phyloP scores from a whole-genome alignment of 257 asterid genomes.

The Phtheirospermum japonicum region DNA sequence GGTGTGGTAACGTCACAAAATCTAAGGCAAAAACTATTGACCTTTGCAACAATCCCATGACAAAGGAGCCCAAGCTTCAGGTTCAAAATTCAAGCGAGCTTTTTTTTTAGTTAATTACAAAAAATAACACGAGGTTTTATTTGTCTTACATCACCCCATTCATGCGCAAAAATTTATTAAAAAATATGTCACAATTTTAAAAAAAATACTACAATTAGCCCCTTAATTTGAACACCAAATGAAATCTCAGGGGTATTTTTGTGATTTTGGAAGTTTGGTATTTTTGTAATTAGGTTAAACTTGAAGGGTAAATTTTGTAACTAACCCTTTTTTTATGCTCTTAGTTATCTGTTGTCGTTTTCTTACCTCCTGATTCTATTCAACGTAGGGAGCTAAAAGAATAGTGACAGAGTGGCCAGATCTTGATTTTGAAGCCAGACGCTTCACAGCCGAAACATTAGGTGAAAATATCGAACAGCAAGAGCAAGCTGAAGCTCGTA shows the following conservation, averaged over 20 bases:
- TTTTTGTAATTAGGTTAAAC: background rate
- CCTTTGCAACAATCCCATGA: conserved; percentile 99
- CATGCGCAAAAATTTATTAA: no score
- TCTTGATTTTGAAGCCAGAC: conserved; percentile 85
- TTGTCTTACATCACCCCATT: no score
- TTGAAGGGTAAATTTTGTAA: background rate
- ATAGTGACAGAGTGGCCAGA: conserved; percentile 98
- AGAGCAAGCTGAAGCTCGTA: conserved; percentile 42
- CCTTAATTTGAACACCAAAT: no score
- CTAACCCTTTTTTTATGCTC: background rate
- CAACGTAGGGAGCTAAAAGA: conserved; percentile 83
- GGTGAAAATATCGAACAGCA: conserved; percentile 63
- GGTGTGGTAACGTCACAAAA: conserved; percentile 94
- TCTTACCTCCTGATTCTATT: background rate
- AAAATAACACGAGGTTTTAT: background rate
- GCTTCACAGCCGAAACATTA: conserved; percentile 63
- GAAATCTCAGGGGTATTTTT: no score
- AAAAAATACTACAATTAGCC: no score
- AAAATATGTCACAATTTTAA: no score
- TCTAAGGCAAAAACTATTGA: conserved; percentile 91
- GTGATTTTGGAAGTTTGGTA: no score
- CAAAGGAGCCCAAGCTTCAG: conserved; percentile 99
- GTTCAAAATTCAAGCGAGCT: conserved; percentile 30
- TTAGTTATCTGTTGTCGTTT: background rate
- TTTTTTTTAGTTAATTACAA: background rate